phyloP scores from a whole-genome alignment of 305 asterid genomes.

The Andrographis paniculata region DNA sequence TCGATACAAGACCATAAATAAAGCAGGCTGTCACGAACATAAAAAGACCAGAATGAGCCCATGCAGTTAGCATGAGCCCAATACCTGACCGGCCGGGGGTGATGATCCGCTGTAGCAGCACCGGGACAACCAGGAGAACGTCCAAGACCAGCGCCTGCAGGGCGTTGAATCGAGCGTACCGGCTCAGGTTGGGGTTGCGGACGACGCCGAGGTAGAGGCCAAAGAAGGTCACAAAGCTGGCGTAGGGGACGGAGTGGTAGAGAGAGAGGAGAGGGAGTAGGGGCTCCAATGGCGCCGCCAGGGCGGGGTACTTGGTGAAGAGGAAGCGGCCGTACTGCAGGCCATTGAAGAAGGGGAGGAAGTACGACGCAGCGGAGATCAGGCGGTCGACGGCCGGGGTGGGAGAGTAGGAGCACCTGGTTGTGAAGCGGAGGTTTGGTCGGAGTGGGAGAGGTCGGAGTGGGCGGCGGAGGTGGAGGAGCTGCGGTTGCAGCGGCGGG shows the following conservation, averaged over 20 bases:
- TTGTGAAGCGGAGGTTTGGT: conserved; percentile 11
- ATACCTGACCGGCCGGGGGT: conserved; percentile 64
- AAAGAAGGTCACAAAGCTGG: conserved; percentile 81
- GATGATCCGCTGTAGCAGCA: conserved; percentile 64
- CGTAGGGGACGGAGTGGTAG: conserved; percentile 80
- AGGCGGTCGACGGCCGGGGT: conserved; percentile 86
- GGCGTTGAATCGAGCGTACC: conserved; percentile 74
- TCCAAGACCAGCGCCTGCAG: conserved; percentile 86
- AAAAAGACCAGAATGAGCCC: conserved; percentile 60
- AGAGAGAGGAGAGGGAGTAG: conserved; percentile 65
- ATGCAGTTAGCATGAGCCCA: conserved; percentile 45
- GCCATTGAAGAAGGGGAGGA: conserved; percentile 84
- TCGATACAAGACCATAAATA: conserved; percentile 52
- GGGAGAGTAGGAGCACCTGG: conserved; percentile 36
- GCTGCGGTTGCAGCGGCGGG: conserved; percentile 18
- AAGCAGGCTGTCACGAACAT: conserved; percentile 63
- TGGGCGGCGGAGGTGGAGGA: conserved; percentile 13
- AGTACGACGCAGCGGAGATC: conserved; percentile 74
- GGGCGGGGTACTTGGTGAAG: conserved; percentile 55
- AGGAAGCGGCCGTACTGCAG: conserved; percentile 84
- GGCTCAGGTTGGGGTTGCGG: conserved; percentile 49
- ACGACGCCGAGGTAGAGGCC: conserved; percentile 71
- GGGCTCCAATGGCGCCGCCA: conserved; percentile 67
- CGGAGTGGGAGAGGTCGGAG: conserved; percentile 4
- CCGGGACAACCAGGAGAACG: conserved; percentile 67